These are phyloP conservation scores for Dicorynia guianensis DNA, from an alignment of 306 rosid species.

Conservation along the genomic window DNA sequence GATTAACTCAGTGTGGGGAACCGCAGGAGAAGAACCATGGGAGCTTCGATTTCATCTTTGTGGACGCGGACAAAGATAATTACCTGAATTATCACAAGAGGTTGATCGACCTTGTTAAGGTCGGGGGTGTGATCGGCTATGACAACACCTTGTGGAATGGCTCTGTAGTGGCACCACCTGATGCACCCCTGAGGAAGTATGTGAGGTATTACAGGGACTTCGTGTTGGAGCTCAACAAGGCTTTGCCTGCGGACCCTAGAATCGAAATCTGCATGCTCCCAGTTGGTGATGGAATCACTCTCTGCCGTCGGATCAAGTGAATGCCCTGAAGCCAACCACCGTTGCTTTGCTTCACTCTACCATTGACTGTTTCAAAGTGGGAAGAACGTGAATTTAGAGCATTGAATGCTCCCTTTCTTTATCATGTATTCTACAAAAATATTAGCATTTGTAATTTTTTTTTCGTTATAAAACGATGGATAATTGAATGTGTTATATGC, in stretches of 20 bases:
- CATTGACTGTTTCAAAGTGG: background rate
- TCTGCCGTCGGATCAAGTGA: constrained; percentile 82
- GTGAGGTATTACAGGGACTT: constrained; percentile 89
- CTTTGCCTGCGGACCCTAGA: constrained; percentile 82
- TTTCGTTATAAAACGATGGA: constrained; percentile 20
- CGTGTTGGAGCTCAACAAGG: constrained; percentile 87
- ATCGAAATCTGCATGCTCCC: constrained; percentile 92
- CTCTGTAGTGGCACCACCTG: constrained; percentile 88
- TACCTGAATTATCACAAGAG: constrained; percentile 91
- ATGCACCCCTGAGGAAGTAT: constrained; percentile 85
- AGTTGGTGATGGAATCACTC: constrained; percentile 87
- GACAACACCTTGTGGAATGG: constrained; percentile 97
- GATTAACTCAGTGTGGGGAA: background rate
- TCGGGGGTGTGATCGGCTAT: constrained; percentile 88
- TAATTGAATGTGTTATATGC: constrained; percentile 4
- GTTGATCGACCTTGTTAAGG: constrained; percentile 76
- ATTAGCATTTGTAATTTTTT: constrained; percentile 28
- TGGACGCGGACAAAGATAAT: constrained; percentile 92
- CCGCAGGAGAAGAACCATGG: constrained; percentile 5
- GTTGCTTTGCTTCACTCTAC: background rate
- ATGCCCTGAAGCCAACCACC: background rate
- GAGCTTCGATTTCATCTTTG: constrained; percentile 28
- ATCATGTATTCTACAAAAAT: background rate
- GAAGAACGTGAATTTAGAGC: too few relatives aligned
- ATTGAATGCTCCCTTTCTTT: background rate